phyloP scores from a whole-genome alignment of 1,284 basidiomycete genomes.

The Violaceomyces palustris region DNA sequence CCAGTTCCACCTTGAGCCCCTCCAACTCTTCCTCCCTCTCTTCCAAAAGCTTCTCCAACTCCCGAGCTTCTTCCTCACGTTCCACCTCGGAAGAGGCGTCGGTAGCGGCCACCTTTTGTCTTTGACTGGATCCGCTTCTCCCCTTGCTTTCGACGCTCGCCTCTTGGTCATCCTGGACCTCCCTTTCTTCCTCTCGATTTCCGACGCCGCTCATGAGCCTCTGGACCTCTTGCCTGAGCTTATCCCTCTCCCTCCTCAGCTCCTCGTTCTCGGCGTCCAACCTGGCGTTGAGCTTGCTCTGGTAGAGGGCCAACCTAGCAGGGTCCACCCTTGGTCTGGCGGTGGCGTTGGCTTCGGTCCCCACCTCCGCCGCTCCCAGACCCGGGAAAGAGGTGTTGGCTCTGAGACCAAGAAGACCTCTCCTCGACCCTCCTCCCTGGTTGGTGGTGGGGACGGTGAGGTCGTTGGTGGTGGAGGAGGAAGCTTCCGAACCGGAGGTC shows the following conservation, averaged over 20 bases:
- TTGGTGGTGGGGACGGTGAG: slow-evolving; percentile 17
- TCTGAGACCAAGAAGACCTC: slow-evolving; percentile 19
- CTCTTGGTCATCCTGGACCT: neutral
- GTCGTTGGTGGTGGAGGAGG: slow-evolving; percentile 26
- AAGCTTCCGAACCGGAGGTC: slow-evolving; percentile 18
- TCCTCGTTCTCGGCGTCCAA: slow-evolving; percentile 30
- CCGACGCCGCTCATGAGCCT: no score
- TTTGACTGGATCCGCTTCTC: neutral
- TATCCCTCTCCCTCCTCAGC: slow-evolving; percentile 24
- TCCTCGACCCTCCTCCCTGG: slow-evolving; percentile 16
- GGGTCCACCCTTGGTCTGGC: slow-evolving; percentile 23
- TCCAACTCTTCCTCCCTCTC: slow-evolving; percentile 21
- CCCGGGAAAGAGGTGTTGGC: slow-evolving; percentile 32
- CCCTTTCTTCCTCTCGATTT: neutral
- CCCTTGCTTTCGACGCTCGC: no score
- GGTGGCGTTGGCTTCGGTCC: slow-evolving; percentile 25
- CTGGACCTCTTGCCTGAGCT: slow-evolving; percentile 11
- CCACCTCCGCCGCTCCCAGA: slow-evolving; percentile 22
- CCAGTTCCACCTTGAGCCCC: slow-evolving; percentile 1
- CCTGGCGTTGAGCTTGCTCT: slow-evolving; percentile 30
- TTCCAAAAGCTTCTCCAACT: slow-evolving; percentile 25
- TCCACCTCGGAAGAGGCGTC: neutral
- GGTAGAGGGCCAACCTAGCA: slow-evolving; percentile 22
- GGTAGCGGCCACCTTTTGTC: no score
- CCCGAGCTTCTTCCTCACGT: slow-evolving; percentile 26